Evolutionary conservation across 2,329 filamentous ascomycete genomes (phyloP).

Genomic region (Colletotrichum tabaci): DNA sequence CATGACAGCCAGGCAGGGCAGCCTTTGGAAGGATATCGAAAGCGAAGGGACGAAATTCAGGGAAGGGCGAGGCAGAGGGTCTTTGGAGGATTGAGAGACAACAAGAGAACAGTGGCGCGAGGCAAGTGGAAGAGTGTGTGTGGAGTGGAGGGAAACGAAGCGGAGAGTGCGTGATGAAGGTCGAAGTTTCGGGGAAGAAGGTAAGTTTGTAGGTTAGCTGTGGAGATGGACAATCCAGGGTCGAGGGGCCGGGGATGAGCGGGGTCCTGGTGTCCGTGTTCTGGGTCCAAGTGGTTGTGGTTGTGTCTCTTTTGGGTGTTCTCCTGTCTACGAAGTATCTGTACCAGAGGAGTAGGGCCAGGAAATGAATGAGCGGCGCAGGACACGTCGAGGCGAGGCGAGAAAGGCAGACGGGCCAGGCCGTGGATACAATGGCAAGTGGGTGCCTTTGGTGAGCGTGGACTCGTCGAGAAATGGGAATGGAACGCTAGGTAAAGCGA

Average conservation of each 20-base stretch:
- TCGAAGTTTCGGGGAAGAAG: constrained; percentile 33
- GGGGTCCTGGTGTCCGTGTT: constrained; percentile 4
- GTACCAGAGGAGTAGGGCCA: neutral
- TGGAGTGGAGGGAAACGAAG: constrained; percentile 2
- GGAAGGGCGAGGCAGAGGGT: constrained; percentile 6
- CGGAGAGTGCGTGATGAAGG: constrained; percentile 18
- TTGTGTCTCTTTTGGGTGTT: neutral
- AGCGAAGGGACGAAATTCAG: neutral
- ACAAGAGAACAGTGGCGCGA: constrained; percentile 7
- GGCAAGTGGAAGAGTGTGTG: neutral
- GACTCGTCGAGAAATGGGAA: neutral
- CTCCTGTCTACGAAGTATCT: neutral
- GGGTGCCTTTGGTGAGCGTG: neutral
- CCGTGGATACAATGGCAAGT: neutral
- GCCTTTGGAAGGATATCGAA: constrained; percentile 10
- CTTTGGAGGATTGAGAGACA: constrained; percentile 19
- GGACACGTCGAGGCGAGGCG: constrained; percentile 1
- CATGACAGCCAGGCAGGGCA: constrained; percentile 29
- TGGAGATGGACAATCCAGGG: constrained; percentile 36
- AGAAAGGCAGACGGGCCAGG: neutral
- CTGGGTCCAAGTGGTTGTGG: constrained; percentile 1
- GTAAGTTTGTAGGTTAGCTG: constrained; percentile 9
- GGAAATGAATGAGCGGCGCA: neutral
- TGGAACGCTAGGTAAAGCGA: neutral
- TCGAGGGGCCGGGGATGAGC: constrained; percentile 10